Conservation (phyloP, 495 filamentous ascomycete species). For the Hypoxylon perforatum region DNA sequence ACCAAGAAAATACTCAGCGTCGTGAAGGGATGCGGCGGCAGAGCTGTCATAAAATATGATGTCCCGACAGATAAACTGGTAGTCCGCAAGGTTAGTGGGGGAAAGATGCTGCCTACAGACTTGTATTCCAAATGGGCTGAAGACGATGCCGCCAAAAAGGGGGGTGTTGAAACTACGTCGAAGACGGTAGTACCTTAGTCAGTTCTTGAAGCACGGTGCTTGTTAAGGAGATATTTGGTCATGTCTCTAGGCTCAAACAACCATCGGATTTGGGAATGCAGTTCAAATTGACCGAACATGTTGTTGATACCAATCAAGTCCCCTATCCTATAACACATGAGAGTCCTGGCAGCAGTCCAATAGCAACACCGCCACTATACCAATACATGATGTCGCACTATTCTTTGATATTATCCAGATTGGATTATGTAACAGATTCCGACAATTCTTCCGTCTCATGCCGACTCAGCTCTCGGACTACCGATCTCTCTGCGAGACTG, state of each 20-base stretch:
- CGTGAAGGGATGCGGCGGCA: conserved; percentile 46
- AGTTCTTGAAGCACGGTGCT: no score
- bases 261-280: no score
- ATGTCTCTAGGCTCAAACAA: no score
- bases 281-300: no score
- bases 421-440: conserved; percentile 29
- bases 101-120: conserved; percentile 50
- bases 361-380: no score
- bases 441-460: conserved; percentile 45
- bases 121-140: conserved; percentile 49
- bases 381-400: background rate
- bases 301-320: no score
- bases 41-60: conserved; percentile 49
- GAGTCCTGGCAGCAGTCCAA: no score
- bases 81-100: conserved; percentile 26
- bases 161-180: no score
- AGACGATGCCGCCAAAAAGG: background rate
- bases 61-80: conserved; percentile 42
- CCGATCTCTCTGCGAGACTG: conserved; percentile 33
- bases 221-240: no score
- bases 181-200: no score
- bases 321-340: no score
- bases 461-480: conserved; percentile 34
- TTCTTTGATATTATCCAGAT: conserved; percentile 15
- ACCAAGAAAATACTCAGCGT: conserved; percentile 50